Evolutionary conservation across 306 rosid genomes (phyloP), one percentile per base, ranked within the genome.

Genomic region (Prosopis cineraria): DNA sequence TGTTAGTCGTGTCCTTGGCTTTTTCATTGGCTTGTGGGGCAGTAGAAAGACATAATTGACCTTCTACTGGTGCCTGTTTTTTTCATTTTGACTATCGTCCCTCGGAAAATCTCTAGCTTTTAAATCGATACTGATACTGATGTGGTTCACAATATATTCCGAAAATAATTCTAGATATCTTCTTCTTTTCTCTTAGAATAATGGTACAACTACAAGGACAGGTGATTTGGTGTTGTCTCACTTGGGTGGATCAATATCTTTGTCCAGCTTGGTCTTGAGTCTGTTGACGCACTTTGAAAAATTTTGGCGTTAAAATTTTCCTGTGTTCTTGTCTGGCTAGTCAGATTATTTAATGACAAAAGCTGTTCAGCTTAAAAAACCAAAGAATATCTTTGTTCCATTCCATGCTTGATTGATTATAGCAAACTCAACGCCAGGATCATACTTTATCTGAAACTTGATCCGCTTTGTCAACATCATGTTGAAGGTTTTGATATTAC

Each of bases 11-110:
- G 72, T 74, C 71, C 30, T 25, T 78, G 39, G 17, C 80, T 59
- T 60, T 80, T 74, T 78, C 40, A 68, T 56, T 5, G 53, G 31
- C 65, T 40, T 64, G 76, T 73, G 79, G 60, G 79, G 76, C 81
- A 47, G 78, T 36, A 65, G 74, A 85, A 83, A 62, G 87, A 89
- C 88, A 43, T 62, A 12, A 59, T 55, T 85, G 84, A 76, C 91
- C 90, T 73, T 83, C n/a, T 20, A 52, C 83, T n/a, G 9, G 50
- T 80, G n/a, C n/a, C 52, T 45, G 56, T 67, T 27, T 66, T 66
- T 84, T 68, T 9, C 68, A 3, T 60, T 76, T 79, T 67, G 56
- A 13, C 48, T 17, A 81, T 76, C 68, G 34, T 73, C 44, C 52
- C 76, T 55, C 4, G 45, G 45, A 52, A 52, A 52, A 20, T 25